Evolutionary conservation across 371 early-diverging fungal species (phyloP).

Genomic region (Syncephalastrum contaminatum): DNA sequence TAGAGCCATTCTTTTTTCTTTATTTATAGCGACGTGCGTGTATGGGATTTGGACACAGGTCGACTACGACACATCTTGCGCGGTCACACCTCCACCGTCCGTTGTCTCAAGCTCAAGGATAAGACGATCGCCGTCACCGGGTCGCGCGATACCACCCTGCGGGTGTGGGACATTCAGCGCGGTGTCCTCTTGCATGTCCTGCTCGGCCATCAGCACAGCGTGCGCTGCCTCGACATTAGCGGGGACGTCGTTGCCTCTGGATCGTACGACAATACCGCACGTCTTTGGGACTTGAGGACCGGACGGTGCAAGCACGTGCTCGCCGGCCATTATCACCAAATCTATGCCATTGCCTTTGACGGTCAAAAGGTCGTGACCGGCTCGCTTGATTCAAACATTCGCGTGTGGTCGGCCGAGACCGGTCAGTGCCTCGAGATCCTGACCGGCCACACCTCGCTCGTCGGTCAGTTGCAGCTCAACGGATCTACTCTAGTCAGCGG

Average conservation of each 20-base stretch:
- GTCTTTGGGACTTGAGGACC: conserved; percentile 83
- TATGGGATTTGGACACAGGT: conserved; percentile 88
- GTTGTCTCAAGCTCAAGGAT: conserved; percentile 78
- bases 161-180: conserved; percentile 81
- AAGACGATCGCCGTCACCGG: conserved; percentile 80
- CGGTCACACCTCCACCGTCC: conserved; percentile 92
- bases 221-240: conserved; percentile 79
- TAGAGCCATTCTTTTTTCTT: conserved; percentile 50
- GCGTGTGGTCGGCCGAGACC: conserved; percentile 70
- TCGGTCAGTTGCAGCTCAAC: conserved; percentile 81
- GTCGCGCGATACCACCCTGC: conserved; percentile 84
- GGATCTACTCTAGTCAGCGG: conserved; percentile 77
- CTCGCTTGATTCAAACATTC: conserved; percentile 73
- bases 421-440: conserved; percentile 58
- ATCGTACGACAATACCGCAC: conserved; percentile 87
- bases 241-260: conserved; percentile 82
- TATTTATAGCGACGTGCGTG: conserved; percentile 67
- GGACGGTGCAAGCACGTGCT: conserved; percentile 69
- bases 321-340: conserved; percentile 66
- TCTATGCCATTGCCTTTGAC: conserved; percentile 70
- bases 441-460: conserved; percentile 84
- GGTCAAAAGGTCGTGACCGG: conserved; percentile 71
- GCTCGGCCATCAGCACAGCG: conserved; percentile 77
- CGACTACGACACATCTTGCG: conserved; percentile 72
- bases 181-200: conserved; percentile 60